phyloP scores from a whole-genome alignment of 2,329 filamentous ascomycete genomes.

The Bipolaris bicolor region DNA sequence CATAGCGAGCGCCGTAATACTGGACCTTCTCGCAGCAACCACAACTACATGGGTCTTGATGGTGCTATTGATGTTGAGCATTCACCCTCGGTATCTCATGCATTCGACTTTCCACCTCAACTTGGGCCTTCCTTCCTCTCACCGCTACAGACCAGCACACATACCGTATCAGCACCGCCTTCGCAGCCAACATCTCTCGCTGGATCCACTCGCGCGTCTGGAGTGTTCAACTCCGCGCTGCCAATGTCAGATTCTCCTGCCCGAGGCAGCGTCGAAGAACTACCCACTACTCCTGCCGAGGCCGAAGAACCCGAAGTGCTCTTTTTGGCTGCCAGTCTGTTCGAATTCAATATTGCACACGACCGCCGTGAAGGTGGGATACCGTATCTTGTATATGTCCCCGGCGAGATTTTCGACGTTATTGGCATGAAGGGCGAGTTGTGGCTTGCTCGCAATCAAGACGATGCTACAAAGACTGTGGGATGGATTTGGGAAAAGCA shows the following conservation, averaged over 20 bases:
- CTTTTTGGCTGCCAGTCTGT: slow-evolving; percentile 91
- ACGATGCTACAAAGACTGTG: slow-evolving; percentile 77
- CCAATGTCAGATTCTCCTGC: slow-evolving; percentile 69
- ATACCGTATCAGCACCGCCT: slow-evolving; percentile 27
- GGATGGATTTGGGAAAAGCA: slow-evolving; percentile 99
- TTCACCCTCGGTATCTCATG: slow-evolving; percentile 18
- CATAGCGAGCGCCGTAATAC: slow-evolving; percentile 32
- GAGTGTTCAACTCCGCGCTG: slow-evolving; percentile 85
- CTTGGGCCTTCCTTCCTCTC: slow-evolving; percentile 39
- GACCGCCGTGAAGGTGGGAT: slow-evolving; percentile 92
- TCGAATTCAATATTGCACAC: slow-evolving; percentile 95
- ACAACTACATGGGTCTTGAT: slow-evolving; percentile 35
- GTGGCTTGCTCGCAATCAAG: slow-evolving; percentile 97
- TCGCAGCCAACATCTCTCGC: slow-evolving; percentile 35
- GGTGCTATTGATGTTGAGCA: slow-evolving; percentile 36
- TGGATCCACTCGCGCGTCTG: slow-evolving; percentile 65
- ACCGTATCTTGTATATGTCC: slow-evolving; percentile 93
- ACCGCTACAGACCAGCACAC: slow-evolving; percentile 23
- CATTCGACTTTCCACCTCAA: slow-evolving; percentile 36
- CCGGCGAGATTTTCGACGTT: slow-evolving; percentile 76
- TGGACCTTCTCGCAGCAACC: slow-evolving; percentile 26
- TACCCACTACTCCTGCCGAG: slow-evolving; percentile 48
- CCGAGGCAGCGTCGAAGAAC: slow-evolving; percentile 30
- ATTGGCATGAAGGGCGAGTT: slow-evolving; percentile 96
- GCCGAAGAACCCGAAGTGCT: slow-evolving; percentile 72